Evolutionary conservation across 352 stramenopile genomes (phyloP), one percentile per base, ranked within the genome.

Genomic region (Phytophthora europaea): DNA sequence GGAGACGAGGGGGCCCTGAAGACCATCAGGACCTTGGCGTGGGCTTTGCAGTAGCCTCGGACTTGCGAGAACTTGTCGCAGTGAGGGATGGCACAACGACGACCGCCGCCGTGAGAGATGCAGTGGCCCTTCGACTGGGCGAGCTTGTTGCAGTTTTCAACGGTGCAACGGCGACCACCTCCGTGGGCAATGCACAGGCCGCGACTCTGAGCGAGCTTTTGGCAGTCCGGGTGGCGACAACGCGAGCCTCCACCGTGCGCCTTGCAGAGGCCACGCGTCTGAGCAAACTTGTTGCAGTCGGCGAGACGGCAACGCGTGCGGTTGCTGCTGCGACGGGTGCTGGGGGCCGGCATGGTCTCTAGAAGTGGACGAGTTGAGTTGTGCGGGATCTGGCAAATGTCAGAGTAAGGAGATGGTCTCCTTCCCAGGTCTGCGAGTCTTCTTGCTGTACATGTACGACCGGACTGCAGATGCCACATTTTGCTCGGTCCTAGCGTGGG

Each of bases 1-100:
- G 75, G 76, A 57, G 79, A 79, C 20, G 54, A 73, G 36, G 70
- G 62, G n/a, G 72, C 40, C 4, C 60, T 66, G 53, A 78, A 71
- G 45, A 74, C 71, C 65, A 79, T 79, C 9, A 86, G 52, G 26
- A 90, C 78, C 75, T 94, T 95, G 8, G 85, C 87, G 73, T 94
- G 88, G 23, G 87, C 85, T 72, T 94, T 95, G 76, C 88, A 95
- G 50, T 88, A 86, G 15, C 88, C 86, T 51, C 90, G 89, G 48
- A 95, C 87, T 61, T 95, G 86, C 22, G 86, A 91, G 73, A 95
- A 95, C 76, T 94, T 95, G 50, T 93, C 83, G 66, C 90, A 97
- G 38, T 88, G 74, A 12, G 78, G 70, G 31, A 92, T 76, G 23
- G 77, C 81, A 70, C 88, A 95, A 0, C 86, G 86, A 2, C 87